Conservation (phyloP, 1,139 yeast species). For the Candida dubliniensis region DNA sequence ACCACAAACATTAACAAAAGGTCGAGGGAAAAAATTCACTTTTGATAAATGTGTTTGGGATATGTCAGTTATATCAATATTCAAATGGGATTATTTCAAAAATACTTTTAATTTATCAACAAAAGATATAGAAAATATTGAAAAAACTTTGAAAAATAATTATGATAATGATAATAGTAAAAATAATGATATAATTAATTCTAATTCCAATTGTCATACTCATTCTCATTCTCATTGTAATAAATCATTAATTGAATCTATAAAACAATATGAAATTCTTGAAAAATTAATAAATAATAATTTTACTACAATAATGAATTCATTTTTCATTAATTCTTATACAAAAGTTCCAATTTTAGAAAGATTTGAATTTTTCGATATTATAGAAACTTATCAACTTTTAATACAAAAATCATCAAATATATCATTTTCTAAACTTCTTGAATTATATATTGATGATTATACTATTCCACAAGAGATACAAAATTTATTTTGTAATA, state of each 20-base stretch:
- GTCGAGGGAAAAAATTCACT: slow-evolving; percentile 2
- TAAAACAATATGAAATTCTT: slow-evolving; percentile 17
- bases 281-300: slow-evolving; percentile 23
- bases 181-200: not conserved
- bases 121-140: slow-evolving; percentile 16
- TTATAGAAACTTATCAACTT: slow-evolving; percentile 29
- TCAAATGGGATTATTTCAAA: slow-evolving; percentile 36
- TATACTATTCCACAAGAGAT: slow-evolving; percentile 12
- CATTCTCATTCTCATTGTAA: too few relatives aligned
- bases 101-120: slow-evolving; percentile 18
- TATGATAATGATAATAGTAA: slow-evolving; percentile 17
- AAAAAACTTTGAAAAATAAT: slow-evolving; percentile 17
- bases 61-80: slow-evolving; percentile 36
- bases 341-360: slow-evolving; percentile 39
- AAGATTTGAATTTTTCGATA: slow-evolving; percentile 30
- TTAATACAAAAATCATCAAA: slow-evolving; percentile 21
- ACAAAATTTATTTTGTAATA: slow-evolving; percentile 16
- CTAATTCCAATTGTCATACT: too few relatives aligned
- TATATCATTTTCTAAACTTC: slow-evolving; percentile 23
- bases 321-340: slow-evolving; percentile 37
- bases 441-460: slow-evolving; percentile 20
- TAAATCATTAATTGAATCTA: slow-evolving; percentile 16
- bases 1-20: not conserved
- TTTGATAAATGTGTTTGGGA: slow-evolving; percentile 38
- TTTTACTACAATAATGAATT: slow-evolving; percentile 26